Evolutionary conservation across 805 yeast genomes (phyloP).

Genomic region (Myxozyma sirexii): DNA sequence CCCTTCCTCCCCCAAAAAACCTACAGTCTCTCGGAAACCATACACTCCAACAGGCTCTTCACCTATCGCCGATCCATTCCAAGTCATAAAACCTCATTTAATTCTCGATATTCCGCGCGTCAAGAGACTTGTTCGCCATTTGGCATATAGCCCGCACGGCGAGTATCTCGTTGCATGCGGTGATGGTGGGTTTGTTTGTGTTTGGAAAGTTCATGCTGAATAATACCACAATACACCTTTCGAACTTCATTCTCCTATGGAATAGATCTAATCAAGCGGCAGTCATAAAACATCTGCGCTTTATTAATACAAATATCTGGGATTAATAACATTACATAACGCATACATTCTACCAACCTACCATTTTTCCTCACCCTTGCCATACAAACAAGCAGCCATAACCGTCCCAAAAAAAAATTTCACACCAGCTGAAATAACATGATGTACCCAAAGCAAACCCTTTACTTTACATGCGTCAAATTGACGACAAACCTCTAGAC

Average conservation of each 20-base stretch:
- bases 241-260: too few species aligned
- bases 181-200: constrained; percentile 30
- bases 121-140: constrained; percentile 19
- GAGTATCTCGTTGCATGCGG: constrained; percentile 29
- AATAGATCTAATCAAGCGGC: too few species aligned
- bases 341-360: too few species aligned
- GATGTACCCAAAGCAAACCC: not conserved
- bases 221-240: too few species aligned
- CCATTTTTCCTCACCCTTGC: too few species aligned
- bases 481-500: constrained; percentile 6
- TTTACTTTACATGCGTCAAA: not conserved
- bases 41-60: constrained; percentile 13
- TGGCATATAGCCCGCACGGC: constrained; percentile 30
- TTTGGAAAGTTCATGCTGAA: constrained; percentile 14
- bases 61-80: constrained; percentile 28
- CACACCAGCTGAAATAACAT: too few species aligned
- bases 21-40: constrained; percentile 3
- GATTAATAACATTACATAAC: too few species aligned
- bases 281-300: too few species aligned
- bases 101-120: constrained; percentile 21
- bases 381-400: too few species aligned
- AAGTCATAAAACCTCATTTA: constrained; percentile 12
- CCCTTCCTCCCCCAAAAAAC: not conserved
- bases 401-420: too few species aligned
- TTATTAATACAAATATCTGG: too few species aligned